Evolutionary conservation across 164 flowering plant species (phyloP), one percentile per base, ranked within the genome.

Genomic region (Macadamia tetraphylla): DNA sequence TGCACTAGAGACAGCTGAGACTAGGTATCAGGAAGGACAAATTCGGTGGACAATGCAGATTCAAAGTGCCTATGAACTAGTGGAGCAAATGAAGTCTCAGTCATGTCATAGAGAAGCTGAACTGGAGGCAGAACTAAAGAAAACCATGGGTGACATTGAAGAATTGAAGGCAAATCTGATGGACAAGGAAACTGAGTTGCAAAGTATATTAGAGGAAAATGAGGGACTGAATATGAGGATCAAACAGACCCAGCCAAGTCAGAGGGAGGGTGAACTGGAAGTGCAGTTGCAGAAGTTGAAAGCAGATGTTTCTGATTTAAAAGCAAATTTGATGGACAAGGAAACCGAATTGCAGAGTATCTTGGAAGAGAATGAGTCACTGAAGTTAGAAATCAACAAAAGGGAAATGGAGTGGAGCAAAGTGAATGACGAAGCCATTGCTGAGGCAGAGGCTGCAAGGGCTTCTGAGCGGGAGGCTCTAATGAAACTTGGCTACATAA

Each of bases 181-280:
- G 96, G 92, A 88, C 29, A 92, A 88, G 71, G 98, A 92, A 81
- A 88, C 85, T 46, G 90, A 86, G 68, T 60, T 92, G 69, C 94
- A 88, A 71, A 77, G 84, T 10, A 82, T 92, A 62, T 68, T 73
- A 17, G 92, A 87, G 67, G 98, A 91, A 77, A 89, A 91, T 70
- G 93, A 88, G 62, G 81, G 64, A 63, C 74, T 89, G 65, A 81
- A 62, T 35, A 46, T 55, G 60, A 81, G 75, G 75, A 80, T 87
- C 9, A 75, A 78, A 73, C 80, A 67, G 55, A 66, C 35, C n/a
- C 14, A 64, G 9, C 73, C 78, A 18, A 53, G 61, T 60, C 76
- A 76, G 42, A 67, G 67, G 71, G 82, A 86, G 52, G 10, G 62
- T 14, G 80, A 76, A 57, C 63, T 85, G 44, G 85, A 84, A 65